A percentile compares a stretch with the other conserved stretches of the same genome.
phyloP scores from a whole-genome alignment of 1,284 basidiomycete genomes.

The Leccinum pallidistipes region DNA sequence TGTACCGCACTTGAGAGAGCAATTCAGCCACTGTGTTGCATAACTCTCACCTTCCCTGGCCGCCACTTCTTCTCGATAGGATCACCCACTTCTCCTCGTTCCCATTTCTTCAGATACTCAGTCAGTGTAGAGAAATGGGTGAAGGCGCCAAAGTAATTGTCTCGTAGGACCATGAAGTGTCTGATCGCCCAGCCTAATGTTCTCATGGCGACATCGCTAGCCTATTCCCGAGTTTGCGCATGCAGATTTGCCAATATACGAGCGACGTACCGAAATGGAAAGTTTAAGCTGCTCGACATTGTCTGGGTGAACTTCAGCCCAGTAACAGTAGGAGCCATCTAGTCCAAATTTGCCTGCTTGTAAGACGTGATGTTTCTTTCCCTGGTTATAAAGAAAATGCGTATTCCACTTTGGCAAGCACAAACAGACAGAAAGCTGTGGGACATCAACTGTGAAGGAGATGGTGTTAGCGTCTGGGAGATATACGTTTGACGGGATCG shows the following conservation, averaged over 20 bases:
- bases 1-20: constrained; percentile 34
- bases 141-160: constrained; percentile 91
- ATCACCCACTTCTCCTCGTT: constrained; percentile 68
- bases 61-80: constrained; percentile 79
- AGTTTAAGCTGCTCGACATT: constrained; percentile 79
- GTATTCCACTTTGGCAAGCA: constrained; percentile 89
- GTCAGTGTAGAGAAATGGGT: constrained; percentile 86
- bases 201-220: constrained; percentile 61
- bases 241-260: not conserved
- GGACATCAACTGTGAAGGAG: constrained; percentile 63
- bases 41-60: constrained; percentile 62
- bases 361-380: constrained; percentile 57
- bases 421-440: constrained; percentile 58
- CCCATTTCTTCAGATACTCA: constrained; percentile 78
- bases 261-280: constrained; percentile 57
- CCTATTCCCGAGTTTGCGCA: constrained; percentile 35
- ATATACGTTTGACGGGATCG: constrained; percentile 72
- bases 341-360: constrained; percentile 57
- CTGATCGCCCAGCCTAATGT: constrained; percentile 85
- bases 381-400: constrained; percentile 68
- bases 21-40: not conserved
- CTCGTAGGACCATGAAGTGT: constrained; percentile 82
- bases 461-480: constrained; percentile 70
- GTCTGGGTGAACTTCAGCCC: constrained; percentile 62
- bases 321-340: constrained; percentile 77